A percentile compares a stretch with the other conserved stretches of the same genome.
These are phyloP conservation scores for Candida sakaeoensis DNA, from an alignment of 805 yeast species.

Conservation along the genomic window DNA sequence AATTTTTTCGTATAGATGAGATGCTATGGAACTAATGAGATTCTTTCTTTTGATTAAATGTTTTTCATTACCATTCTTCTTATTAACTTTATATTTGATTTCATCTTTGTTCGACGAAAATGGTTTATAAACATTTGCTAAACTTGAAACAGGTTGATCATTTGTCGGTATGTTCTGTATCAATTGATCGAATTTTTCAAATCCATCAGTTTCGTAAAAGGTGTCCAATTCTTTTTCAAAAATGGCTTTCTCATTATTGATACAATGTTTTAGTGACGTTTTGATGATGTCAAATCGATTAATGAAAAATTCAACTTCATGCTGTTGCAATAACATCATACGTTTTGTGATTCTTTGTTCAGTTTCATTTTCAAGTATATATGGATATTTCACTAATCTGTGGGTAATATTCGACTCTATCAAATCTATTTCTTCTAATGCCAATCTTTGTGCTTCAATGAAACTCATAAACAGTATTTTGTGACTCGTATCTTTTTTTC, in stretches of 20 bases:
- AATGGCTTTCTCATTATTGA: constrained; percentile 2
- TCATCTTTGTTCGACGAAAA: constrained; percentile 17
- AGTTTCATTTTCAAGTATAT: constrained; percentile 29
- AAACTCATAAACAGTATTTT: constrained; percentile 16
- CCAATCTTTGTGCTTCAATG: constrained; percentile 32
- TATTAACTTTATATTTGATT: constrained; percentile 8
- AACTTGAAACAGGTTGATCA: constrained; percentile 11
- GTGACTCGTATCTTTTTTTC: too few species aligned
- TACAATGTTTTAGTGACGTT: constrained; percentile 6
- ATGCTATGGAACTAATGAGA: constrained; percentile 48
- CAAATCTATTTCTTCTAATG: constrained; percentile 64
- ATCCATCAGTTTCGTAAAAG: constrained; percentile 13
- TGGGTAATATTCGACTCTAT: constrained; percentile 64
- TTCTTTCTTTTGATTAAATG: constrained; percentile 29
- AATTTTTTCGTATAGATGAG: constrained; percentile 48
- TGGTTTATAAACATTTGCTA: constrained; percentile 18
- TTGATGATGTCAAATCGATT: constrained; percentile 37
- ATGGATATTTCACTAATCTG: constrained; percentile 61
- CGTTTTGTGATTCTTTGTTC: constrained; percentile 39
- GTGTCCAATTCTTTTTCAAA: constrained; percentile 11
- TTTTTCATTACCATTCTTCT: constrained; percentile 14
- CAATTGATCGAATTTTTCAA: constrained; percentile 14
- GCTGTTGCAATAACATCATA: constrained; percentile 59
- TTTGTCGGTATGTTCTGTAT: constrained; percentile 8
- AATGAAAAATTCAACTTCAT: constrained; percentile 56